Conservation (phyloP, 208 protist genomes). For the Acanthamoeba culbertsoni region DNA sequence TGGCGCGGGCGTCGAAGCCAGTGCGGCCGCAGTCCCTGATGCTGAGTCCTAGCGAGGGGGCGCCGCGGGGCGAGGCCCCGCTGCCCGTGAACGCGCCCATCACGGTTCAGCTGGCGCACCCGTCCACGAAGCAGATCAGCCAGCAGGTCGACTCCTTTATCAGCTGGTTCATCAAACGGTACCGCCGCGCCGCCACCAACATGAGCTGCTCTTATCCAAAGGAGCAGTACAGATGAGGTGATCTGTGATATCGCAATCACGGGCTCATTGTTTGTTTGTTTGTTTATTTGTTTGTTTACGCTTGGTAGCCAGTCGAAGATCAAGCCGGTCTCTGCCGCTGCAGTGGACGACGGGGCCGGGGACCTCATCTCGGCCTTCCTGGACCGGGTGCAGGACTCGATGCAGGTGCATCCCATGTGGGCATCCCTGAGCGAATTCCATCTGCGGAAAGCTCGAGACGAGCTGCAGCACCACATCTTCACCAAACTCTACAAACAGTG, state of each 20-base stretch:
- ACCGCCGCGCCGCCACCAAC: not conserved
- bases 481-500: not conserved
- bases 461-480: conserved; percentile 15
- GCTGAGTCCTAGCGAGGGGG: not conserved
- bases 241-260: too few relatives aligned
- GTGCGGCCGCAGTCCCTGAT: not conserved
- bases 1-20: not conserved
- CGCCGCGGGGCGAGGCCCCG: not conserved
- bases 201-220: too few relatives aligned
- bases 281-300: not conserved
- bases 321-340: not conserved
- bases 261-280: too few relatives aligned
- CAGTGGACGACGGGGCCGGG: not conserved
- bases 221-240: too few relatives aligned
- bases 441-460: not conserved
- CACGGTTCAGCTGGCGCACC: not conserved
- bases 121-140: conserved; percentile 23
- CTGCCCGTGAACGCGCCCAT: not conserved
- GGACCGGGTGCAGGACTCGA: conserved; percentile 27
- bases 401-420: conserved; percentile 59
- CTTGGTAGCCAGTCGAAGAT: not conserved
- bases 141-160: not conserved
- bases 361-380: conserved; percentile 27
- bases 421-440: not conserved
- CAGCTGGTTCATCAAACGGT: conserved; percentile 30